Conservation (phyloP, 139 green algal species). For the Chlamydomonas incerta region DNA sequence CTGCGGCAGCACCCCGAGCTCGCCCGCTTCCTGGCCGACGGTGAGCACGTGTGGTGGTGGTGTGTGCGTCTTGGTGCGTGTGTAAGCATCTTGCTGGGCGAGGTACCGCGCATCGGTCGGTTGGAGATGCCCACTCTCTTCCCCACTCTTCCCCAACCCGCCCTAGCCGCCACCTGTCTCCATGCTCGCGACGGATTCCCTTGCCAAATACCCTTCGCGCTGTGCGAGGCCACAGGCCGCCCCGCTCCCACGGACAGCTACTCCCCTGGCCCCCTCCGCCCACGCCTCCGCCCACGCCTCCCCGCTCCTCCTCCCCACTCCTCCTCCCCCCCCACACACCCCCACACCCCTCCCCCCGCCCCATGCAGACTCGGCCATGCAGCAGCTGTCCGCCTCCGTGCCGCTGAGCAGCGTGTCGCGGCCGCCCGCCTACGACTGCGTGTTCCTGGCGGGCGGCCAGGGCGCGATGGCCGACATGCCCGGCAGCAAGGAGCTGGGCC, state of each 20-base stretch:
- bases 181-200: no score
- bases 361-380: conserved; percentile 34
- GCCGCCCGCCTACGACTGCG: conserved; percentile 45
- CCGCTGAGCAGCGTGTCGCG: conserved; percentile 24
- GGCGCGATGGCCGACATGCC: conserved; percentile 54
- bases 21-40: conserved; percentile 42
- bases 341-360: not conserved
- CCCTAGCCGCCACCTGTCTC: no score
- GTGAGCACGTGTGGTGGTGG: conserved; percentile 1
- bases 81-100: no score
- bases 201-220: no score
- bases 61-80: no score
- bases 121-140: no score
- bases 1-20: conserved; percentile 29
- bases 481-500: not conserved
- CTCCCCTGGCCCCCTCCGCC: no score
- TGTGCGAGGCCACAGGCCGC: no score
- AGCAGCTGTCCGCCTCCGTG: conserved; percentile 42
- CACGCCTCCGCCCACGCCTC: not conserved
- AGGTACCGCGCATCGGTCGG: no score
- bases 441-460: conserved; percentile 61
- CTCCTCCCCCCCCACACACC: not conserved
- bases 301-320: not conserved
- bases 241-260: no score
- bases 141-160: no score